Evolutionary conservation across 306 rosid species (phyloP), one percentile per base, ranked within the genome.

Genomic region (Delonix regia): DNA sequence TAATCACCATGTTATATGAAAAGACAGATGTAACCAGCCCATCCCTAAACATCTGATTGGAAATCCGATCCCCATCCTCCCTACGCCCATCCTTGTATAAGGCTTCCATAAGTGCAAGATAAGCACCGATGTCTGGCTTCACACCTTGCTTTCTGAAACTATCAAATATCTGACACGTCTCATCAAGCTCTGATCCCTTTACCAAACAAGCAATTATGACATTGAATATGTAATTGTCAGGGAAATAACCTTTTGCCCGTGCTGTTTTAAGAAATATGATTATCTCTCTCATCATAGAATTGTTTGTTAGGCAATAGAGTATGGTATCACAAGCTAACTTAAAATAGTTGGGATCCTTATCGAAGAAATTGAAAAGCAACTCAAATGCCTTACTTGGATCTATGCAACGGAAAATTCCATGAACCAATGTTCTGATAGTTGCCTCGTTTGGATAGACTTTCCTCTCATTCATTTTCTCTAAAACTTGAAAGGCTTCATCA

Each of bases 371-470:
- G 27, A 82, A 83, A 15, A 90, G 84, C 60, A 87, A 78, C 67
- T 86, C 89, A 80, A 85, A 84, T 4, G 94, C 97, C 85, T 89
- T 78, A 63, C 80, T 75, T 8, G 97, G 87, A 49, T 73, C 87
- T 55, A 79, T n/a, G 61, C 93, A 90, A 24, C 84, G 88, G 55
- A 94, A 94, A 52, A 83, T 77, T 51, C 97, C 98, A 60, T 94
- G 92, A 82, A 92, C 88, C 78, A 94, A 75, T 16, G 97, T 83
- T 81, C 98, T 88, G 38, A 92, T 70, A 34, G 97, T 87, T 19
- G 97, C 97, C 36, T 86, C 98, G 82, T 84, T 94, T 1, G 91
- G 87, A 75, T 27, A 56, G 76, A 90, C 89, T 67, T 81, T 81
- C 79, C 81, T 82, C 82, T 85, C 84, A 85, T 83, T 92, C 98